Percentiles rank a stretch among this genome's conserved stretches.
phyloP scores from a whole-genome alignment of 1,139 yeast genomes.

The Pichia norvegensis region DNA sequence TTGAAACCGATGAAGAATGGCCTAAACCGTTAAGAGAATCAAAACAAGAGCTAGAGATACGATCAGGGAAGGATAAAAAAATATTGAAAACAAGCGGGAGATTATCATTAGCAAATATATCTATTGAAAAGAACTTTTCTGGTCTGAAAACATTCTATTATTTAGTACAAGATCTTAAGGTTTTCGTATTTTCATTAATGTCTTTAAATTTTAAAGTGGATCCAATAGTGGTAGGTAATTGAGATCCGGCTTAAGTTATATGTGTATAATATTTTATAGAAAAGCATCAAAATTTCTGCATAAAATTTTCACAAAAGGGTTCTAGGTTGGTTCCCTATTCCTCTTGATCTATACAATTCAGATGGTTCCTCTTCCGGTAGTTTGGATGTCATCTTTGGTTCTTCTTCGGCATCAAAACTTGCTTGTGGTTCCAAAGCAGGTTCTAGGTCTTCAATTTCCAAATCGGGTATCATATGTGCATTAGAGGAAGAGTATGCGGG shows the following conservation, averaged over 20 bases:
- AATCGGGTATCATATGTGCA: not conserved
- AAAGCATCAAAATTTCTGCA: not conserved
- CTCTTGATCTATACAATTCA: conserved; percentile 9
- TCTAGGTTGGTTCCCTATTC: conserved; percentile 1
- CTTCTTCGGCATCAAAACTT: not conserved
- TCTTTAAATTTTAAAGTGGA: conserved; percentile 37
- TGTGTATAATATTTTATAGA: not conserved
- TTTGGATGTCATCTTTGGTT: not conserved
- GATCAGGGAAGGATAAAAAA: conserved; percentile 32
- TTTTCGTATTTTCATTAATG: conserved; percentile 36
- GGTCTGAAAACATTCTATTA: conserved; percentile 39
- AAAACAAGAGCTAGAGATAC: conserved; percentile 37
- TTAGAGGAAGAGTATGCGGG: no score
- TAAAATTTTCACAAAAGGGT: not conserved
- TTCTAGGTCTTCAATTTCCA: not conserved
- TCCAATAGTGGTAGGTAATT: conserved; percentile 10
- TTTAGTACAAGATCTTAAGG: conserved; percentile 37
- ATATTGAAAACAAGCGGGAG: conserved; percentile 34
- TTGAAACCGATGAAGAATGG: conserved; percentile 37
- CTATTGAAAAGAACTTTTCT: conserved; percentile 35
- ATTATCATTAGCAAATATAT: conserved; percentile 35
- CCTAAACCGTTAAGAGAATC: conserved; percentile 37
- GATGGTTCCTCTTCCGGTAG: not conserved
- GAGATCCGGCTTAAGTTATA: not conserved
- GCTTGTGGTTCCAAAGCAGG: not conserved